Percentiles rank a stretch among this genome's conserved stretches.
Evolutionary conservation across 306 rosid species (phyloP).

Genomic region (Ormosia semicastrata): DNA sequence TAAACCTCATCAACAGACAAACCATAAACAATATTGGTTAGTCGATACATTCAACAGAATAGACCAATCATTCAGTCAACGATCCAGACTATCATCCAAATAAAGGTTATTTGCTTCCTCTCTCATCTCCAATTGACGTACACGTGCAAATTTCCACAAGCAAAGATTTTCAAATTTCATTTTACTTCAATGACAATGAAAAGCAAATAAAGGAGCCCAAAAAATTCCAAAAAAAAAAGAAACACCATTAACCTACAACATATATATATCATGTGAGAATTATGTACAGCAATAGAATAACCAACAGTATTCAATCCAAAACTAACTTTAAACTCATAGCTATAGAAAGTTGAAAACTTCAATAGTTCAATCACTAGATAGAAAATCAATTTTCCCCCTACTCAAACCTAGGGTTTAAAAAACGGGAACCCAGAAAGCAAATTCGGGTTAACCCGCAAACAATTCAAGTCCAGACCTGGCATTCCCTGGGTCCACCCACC

Average conservation of each 20-base stretch:
- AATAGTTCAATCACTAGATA: not conserved
- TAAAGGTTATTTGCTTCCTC: not conserved
- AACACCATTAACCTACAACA: not conserved
- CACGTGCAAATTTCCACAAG: not conserved
- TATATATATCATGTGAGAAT: not conserved
- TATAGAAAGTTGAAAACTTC: not conserved
- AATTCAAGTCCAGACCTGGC: conserved; percentile 66
- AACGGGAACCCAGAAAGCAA: not conserved
- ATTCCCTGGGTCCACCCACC: conserved; percentile 40
- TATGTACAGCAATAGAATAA: conserved; percentile 27
- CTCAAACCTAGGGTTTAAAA: conserved; percentile 26
- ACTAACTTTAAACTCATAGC: not conserved
- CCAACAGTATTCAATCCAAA: conserved; percentile 13
- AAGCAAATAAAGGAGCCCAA: not conserved
- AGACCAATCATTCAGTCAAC: not conserved
- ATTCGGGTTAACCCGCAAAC: not conserved
- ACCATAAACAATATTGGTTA: not conserved
- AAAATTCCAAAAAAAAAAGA: not conserved
- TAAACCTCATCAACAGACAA: not conserved
- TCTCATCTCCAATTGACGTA: not conserved
- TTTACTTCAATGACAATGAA: not conserved
- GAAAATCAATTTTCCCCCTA: not conserved
- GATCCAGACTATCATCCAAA: not conserved
- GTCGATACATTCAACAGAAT: not conserved
- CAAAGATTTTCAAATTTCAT: not conserved